Evolutionary conservation across 2,329 filamentous ascomycete genomes (phyloP), one percentile per base, ranked within the genome.

Genomic region (Apiospora koreana): DNA sequence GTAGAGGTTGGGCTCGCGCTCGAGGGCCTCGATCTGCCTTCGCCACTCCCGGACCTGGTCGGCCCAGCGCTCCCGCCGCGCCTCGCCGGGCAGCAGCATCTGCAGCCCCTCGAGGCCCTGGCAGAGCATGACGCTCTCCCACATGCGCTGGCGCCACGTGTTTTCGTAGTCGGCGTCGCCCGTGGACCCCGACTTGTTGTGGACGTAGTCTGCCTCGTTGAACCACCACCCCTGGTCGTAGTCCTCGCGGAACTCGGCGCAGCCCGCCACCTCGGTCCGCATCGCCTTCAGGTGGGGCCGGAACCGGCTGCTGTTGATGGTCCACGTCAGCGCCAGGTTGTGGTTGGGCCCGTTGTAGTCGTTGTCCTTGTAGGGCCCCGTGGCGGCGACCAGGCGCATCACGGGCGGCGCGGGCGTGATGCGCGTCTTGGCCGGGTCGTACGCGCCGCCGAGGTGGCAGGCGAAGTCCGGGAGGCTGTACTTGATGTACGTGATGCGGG

Each of bases 361-460:
- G 50, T 58, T 58, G 50, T 31, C 18, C 28, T 21, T 28, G 35
- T 68, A 68, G n/a, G 46, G 45, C 4, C 67, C 67, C 28, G 45
- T 68, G n/a, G 8, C n/a, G 35, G 25, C 2, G 45, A 42, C 35
- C 25, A n/a, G 14, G 67, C 67, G 67, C n/a, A n/a, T 10, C 67
- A 75, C 81, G 54, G 73, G 78, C 84, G 3, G 82, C 81, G 71
- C 91, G 88, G 75, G 91, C 87, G 16, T 90, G 23, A 50, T 31
- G 50, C 28, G 25, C 28, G 50, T 35, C 28, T 10, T 31, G 16
- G 18, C 18, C 2, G 50, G 50, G 28, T 58, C 7, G 50, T 21
- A 58, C 16, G 35, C 1, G 16, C 50, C 50, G 28, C 16, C 3
- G 2, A 31, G 8, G 28, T 58, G 50, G 18, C 28, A 35, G 50